Base-by-base conservation (phyloP, 768 basidiomycete genomes). In the Trametes cubensis region DNA sequence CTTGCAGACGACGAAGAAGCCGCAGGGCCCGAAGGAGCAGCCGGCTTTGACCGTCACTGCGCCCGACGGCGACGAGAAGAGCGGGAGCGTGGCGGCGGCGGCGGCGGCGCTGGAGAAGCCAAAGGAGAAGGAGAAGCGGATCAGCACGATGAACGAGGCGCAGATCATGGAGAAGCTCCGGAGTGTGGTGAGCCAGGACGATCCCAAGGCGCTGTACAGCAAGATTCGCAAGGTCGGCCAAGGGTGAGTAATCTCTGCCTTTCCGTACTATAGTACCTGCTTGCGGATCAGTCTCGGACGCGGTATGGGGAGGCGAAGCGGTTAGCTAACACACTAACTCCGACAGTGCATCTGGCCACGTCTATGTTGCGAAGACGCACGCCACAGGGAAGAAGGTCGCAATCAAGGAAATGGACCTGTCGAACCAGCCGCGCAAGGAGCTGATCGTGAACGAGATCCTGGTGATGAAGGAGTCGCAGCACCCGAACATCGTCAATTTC, bases 221-320 rank as follows among this genome's bases (percentile, higher is more conserved):
- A 98, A 97, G 82, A 97, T 98, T 75, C 95, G 93, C 81, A 99
- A 98, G 79, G 94, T 99, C 63, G 96, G 96, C 38, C 96, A 99
- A 75, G 96, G 95, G 94, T 97, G 74, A 74, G 92, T 82, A 26
- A 6, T 6, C 4, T 34, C 25, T 23, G 18, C 38, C 34, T 52
- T 59, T 59, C 38, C 17, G 13, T 11, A 15, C 30, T 4, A 2
- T 26, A 20, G 23, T 30, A 4, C n/a, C 42, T 48, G 49, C 10
- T 30, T 23, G 4, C 8, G 38, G 18, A 17, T 20, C 4, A 2
- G 34, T 49, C 30, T 4, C 26, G n/a, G 4, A 18, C 42, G 13
- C n/a, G 20, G 3, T 8, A 8, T 39, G 44, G 30, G 6, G 34
- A 34, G 11, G n/a, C 28, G 38, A 11, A 62, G 26, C 20, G 39